Evolutionary conservation across 129 eudicot species (phyloP).

Genomic region (Ambrosia trifida): DNA sequence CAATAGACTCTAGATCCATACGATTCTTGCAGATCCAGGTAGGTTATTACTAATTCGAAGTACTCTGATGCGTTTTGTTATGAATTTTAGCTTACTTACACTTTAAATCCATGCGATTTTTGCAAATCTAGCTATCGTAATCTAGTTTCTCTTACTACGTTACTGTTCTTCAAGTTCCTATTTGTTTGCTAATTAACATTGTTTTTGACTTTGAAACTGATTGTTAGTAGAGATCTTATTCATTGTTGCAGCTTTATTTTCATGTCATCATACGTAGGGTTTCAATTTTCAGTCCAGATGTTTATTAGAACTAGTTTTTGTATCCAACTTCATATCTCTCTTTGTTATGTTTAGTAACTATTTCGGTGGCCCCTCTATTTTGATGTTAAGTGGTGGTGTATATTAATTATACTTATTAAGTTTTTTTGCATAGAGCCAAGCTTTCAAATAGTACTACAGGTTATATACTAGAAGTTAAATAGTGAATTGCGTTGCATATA

Average conservation of each 20-base stretch:
- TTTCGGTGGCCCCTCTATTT: not conserved
- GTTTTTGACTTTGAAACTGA: not conserved
- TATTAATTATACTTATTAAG: not conserved
- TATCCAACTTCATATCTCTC: not conserved
- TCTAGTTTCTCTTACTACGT: not conserved
- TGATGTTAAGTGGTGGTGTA: not conserved
- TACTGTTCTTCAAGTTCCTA: not conserved
- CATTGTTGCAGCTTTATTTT: not conserved
- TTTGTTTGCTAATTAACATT: not conserved
- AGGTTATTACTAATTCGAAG: not conserved
- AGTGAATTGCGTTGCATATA: not conserved
- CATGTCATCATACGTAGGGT: not conserved
- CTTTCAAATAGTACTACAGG: not conserved
- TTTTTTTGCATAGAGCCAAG: not conserved
- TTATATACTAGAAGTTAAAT: not conserved
- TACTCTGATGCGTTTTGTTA: too few species aligned
- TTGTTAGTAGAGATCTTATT: not conserved
- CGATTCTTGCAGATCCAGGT: conserved; percentile 14
- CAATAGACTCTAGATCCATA: too few species aligned
- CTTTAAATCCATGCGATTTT: too few species aligned
- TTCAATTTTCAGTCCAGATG: not conserved
- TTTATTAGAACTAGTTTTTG: conserved; percentile 21
- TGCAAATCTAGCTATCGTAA: too few species aligned
- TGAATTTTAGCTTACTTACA: too few species aligned
- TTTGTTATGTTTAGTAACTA: not conserved